Base-by-base conservation (phyloP, 192 early-diverging fungal species). In the Glomus cerebriforme region DNA sequence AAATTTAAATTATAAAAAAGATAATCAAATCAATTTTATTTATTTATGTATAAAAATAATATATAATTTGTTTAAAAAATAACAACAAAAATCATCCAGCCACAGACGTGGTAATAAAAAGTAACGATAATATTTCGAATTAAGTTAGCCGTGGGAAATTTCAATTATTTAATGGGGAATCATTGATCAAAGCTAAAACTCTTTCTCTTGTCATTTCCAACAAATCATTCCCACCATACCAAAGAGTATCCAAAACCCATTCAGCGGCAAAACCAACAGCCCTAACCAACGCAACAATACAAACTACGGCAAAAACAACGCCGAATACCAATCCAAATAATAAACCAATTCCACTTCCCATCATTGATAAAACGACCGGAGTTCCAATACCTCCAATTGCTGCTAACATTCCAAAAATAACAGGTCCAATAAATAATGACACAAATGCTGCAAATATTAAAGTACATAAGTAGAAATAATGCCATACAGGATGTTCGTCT, bases 321-420 rank as follows among this genome's bases (percentile, higher is more conserved):
- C 77, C 77, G 34, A 78, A 68, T n/a, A 58, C 15, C 17, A 68
- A 49, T 13, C 77, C 77, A 2, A 59, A 7, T 22, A 68, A 37
- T 35, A 75, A 4, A 19, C 73, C 73, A 75, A 62, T 6, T 24
- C 54, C 43, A 13, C 60, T 43, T 29, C 77, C 77, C 15, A 68
- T 13, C 12, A 78, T n/a, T 26, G 60, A 65, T 58, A 78, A 58
- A 17, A 45, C n/a, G 54, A 78, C 35, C 3, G 77, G 77, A 4
- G 77, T 59, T 2, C 77, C 63, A 78, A 78, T 59, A 13, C 77
- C 77, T 22, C 64, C 77, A 68, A 78, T 35, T 32, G 66, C 49
- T 29, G 77, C 77, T 47, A 78, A 32, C 77, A 78, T 68, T 17
- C 64, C 77, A 49, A 78, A 78, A 1, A 78, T n/a, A 19, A 78